Evolutionary conservation across 2,329 filamentous ascomycete species (phyloP).

Genomic region (Colletotrichum spaethianum): DNA sequence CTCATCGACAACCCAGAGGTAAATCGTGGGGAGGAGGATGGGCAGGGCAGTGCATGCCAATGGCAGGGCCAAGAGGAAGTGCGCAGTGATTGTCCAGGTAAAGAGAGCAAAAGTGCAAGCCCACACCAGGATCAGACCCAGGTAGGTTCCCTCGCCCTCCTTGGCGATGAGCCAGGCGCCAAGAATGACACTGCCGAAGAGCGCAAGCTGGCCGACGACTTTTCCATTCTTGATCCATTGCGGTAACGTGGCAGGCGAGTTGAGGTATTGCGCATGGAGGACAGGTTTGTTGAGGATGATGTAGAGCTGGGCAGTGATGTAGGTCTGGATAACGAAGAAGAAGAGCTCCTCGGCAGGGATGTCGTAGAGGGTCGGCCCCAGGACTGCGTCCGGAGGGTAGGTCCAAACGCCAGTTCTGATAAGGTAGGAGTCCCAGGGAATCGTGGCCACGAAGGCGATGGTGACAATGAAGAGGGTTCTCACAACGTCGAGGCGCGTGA

Average conservation of each 20-base stretch:
- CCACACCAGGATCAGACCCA: slow-evolving; percentile 80
- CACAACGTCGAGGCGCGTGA: slow-evolving; percentile 73
- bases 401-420: slow-evolving; percentile 79
- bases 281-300: slow-evolving; percentile 76
- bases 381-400: slow-evolving; percentile 75
- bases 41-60: slow-evolving; percentile 69
- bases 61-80: slow-evolving; percentile 74
- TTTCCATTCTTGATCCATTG: slow-evolving; percentile 48
- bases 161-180: slow-evolving; percentile 61
- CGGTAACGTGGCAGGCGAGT: slow-evolving; percentile 48
- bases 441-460: slow-evolving; percentile 76
- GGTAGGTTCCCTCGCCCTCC: slow-evolving; percentile 70
- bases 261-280: slow-evolving; percentile 62
- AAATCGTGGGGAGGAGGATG: slow-evolving; percentile 75
- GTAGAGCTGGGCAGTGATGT: slow-evolving; percentile 79
- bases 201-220: slow-evolving; percentile 63
- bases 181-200: slow-evolving; percentile 60
- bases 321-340: slow-evolving; percentile 84
- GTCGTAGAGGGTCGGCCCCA: slow-evolving; percentile 73
- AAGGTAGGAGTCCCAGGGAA: slow-evolving; percentile 84
- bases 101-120: slow-evolving; percentile 76
- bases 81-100: slow-evolving; percentile 74
- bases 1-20: slow-evolving; percentile 81
- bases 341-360: slow-evolving; percentile 82
- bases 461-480: slow-evolving; percentile 73